Evolutionary conservation across 345 rosid genomes (phyloP).

Genomic region (Draba incana): DNA sequence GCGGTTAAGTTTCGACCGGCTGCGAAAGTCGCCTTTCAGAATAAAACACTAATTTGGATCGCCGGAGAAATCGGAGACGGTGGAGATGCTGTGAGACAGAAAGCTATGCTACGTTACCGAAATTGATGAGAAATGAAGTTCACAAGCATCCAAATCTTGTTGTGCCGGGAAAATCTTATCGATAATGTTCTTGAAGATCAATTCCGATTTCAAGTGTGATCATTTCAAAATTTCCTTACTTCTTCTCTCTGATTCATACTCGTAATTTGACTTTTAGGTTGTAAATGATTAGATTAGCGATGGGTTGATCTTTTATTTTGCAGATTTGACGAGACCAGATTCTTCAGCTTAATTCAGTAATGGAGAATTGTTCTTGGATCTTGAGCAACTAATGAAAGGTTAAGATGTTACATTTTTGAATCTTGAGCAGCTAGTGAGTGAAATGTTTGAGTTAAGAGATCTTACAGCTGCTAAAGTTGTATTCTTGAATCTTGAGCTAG

Average conservation of each 20-base stretch:
- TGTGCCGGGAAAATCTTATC: constrained; percentile 80
- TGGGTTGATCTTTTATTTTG: not conserved
- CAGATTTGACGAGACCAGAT: constrained; percentile 81
- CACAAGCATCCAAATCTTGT: constrained; percentile 22
- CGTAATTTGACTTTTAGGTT: too few relatives aligned
- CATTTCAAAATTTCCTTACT: not conserved
- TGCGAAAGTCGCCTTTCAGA: not conserved
- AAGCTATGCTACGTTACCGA: constrained; percentile 54
- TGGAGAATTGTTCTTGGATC: not conserved
- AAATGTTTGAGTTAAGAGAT: not conserved
- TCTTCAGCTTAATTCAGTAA: not conserved
- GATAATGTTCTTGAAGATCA: constrained; percentile 81
- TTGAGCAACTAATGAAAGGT: not conserved
- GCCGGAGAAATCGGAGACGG: too few relatives aligned
- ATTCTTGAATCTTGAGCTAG: not conserved
- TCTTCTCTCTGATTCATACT: not conserved
- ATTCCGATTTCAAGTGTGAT: constrained; percentile 73
- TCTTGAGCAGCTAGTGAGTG: not conserved
- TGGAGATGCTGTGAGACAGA: constrained; percentile 54
- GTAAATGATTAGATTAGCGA: not conserved
- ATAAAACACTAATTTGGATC: not conserved
- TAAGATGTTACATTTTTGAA: not conserved
- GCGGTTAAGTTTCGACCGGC: not conserved
- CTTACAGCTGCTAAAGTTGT: constrained; percentile 8
- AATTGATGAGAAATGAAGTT: constrained; percentile 23